These are phyloP conservation scores for Musa itinerans DNA, from an alignment of 176 grass and related monocot genomes.

Conservation along the genomic window DNA sequence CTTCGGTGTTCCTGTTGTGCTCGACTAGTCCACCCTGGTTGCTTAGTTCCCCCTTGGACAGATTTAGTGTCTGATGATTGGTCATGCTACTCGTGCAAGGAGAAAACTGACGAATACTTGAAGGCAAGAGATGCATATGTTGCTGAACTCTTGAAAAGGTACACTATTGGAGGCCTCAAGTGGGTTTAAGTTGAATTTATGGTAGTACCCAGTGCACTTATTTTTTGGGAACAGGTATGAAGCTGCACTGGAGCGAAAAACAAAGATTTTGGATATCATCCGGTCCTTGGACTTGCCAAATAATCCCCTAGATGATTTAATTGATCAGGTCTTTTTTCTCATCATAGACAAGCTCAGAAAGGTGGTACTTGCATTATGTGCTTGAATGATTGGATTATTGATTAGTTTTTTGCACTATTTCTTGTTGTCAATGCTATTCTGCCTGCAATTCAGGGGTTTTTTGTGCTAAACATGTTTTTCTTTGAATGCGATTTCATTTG, in stretches of 20 bases:
- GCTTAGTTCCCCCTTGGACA: slow-evolving; percentile 90
- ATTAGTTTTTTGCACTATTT: not conserved
- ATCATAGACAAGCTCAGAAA: not conserved
- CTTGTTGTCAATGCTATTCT: not conserved
- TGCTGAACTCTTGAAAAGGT: slow-evolving; percentile 85
- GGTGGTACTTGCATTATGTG: not conserved
- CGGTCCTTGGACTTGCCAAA: slow-evolving; percentile 92
- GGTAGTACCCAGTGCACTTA: not conserved
- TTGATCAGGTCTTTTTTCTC: slow-evolving; percentile 71
- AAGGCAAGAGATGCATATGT: slow-evolving; percentile 63
- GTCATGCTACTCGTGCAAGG: slow-evolving; percentile 87
- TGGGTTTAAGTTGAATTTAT: not conserved
- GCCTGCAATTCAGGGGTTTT: too few relatives aligned
- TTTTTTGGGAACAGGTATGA: slow-evolving; percentile 42
- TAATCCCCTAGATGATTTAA: slow-evolving; percentile 95
- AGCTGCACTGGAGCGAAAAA: slow-evolving; percentile 49
- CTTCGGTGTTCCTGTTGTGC: slow-evolving; percentile 94
- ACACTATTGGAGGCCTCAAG: slow-evolving; percentile 4
- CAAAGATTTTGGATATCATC: slow-evolving; percentile 79
- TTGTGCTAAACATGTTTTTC: too few relatives aligned
- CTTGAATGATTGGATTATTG: not conserved
- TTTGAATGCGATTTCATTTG: not conserved
- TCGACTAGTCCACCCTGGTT: slow-evolving; percentile 71
- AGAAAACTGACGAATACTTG: slow-evolving; percentile 60
- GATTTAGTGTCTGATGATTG: slow-evolving; percentile 73